A percentile compares a stretch with the other conserved stretches of the same genome.
Conservation (phyloP, 768 basidiomycete genomes). For the Xerocomellus intermedius region DNA sequence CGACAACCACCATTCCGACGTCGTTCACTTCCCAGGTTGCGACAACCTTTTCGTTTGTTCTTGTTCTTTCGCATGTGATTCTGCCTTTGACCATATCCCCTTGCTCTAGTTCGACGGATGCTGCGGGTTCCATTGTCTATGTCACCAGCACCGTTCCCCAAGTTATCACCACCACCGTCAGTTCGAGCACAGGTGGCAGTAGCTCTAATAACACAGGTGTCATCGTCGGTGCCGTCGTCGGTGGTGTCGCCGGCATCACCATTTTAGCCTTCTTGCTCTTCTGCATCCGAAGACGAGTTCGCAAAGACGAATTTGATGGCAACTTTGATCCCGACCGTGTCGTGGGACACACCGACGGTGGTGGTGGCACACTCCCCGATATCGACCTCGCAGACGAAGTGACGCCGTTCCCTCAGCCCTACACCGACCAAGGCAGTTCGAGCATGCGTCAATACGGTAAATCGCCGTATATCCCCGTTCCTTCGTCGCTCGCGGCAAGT, state of each 20-base stretch:
- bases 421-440: constrained; percentile 1
- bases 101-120: constrained; percentile 20
- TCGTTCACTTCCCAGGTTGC: constrained; percentile 18
- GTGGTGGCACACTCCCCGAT: constrained; percentile 27
- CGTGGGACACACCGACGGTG: constrained; percentile 21
- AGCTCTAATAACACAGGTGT: constrained; percentile 34
- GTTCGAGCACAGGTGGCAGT: background rate
- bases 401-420: constrained; percentile 19
- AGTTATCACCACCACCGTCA: constrained; percentile 14
- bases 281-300: constrained; percentile 25
- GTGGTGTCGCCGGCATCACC: constrained; percentile 37
- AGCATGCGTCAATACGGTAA: constrained; percentile 28
- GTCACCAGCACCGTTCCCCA: constrained; percentile 20
- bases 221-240: constrained; percentile 55
- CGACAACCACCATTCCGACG: background rate
- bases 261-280: constrained; percentile 30
- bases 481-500: background rate
- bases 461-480: constrained; percentile 4
- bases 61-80: background rate
- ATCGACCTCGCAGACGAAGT: constrained; percentile 32
- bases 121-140: constrained; percentile 18
- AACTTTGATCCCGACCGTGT: constrained; percentile 50
- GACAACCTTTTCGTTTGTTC: constrained; percentile 20
- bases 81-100: background rate
- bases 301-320: constrained; percentile 46